Base-by-base conservation (phyloP, 129 eudicot genomes). In the sunflower (Helianthus annuus) region DNA sequence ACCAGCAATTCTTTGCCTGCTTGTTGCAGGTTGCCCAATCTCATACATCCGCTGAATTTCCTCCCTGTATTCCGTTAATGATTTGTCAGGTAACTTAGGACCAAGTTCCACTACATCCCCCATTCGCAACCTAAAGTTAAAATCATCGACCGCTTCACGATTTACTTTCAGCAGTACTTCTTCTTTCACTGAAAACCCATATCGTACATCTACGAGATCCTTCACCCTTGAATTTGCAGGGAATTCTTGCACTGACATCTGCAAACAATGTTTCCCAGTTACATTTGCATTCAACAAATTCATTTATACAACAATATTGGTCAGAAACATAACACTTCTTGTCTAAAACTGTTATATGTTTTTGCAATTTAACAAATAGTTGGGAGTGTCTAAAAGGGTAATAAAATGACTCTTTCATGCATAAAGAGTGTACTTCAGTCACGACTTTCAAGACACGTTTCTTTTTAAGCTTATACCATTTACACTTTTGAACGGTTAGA, bases 191-290 rank as follows among this genome's bases (percentile, higher is more conserved):
- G 96, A 84, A 48, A 85, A 83, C 48, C 98, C 88, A 67, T 92
- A 87, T 1, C 85, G 73, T 67, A 72, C 76, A 57, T 75, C 88
- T 48, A 90, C 40, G 60, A 86, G 52, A 76, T 94, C 97, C 81
- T 69, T 77, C 48, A 94, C 59, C 0, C 85, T 82, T 36, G 99
- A 83, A 84, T 91, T 81, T 60, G 88, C 87, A 2, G 96, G 89
- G 53, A 90, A 84, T 72, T 90, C 99, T 78, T 90, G 89, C 60
- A 94, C 99, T 0, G 97, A 90, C 99, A 94, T 94, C 99, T 94
- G 89, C 22, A 66, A 54, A 64, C 69, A 32, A 32, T 13, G 45
- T 13, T 60, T 60, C 40, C 40, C 15, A 3, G 1, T 27, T 58
- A 60, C 45, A 11, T 60, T 60, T 32, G 66, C 66, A 60, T 60